phyloP scores from a whole-genome alignment of 345 rosid genomes.

The Erucastrum elatum region DNA sequence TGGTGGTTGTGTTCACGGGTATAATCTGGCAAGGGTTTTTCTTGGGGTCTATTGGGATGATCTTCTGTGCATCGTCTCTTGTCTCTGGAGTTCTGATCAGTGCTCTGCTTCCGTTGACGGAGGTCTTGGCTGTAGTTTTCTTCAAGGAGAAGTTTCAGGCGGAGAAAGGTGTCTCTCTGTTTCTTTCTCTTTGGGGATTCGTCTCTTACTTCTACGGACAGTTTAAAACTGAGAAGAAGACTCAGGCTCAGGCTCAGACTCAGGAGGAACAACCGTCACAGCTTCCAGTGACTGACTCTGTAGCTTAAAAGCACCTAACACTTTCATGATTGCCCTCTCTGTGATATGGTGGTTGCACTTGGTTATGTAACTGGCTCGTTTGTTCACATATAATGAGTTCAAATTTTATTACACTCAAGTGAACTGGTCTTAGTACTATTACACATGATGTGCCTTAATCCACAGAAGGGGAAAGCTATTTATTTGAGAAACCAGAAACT shows the following conservation, averaged over 20 bases:
- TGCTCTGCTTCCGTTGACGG: constrained; percentile 53
- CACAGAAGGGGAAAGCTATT: not conserved
- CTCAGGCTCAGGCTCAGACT: not conserved
- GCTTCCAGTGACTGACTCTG: constrained; percentile 23
- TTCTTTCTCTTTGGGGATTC: constrained; percentile 70
- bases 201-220: constrained; percentile 72
- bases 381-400: not conserved
- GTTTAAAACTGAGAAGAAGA: constrained; percentile 18
- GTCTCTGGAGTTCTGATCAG: constrained; percentile 51
- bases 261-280: constrained; percentile 24
- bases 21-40: constrained; percentile 52
- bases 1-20: constrained; percentile 45
- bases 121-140: constrained; percentile 60
- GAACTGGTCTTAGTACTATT: not conserved
- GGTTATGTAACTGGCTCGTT: not conserved
- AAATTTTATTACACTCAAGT: not conserved
- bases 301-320: not conserved
- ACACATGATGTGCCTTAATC: not conserved
- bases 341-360: not conserved
- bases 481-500: constrained; percentile 2
- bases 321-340: not conserved
- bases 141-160: constrained; percentile 60
- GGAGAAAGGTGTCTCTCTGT: constrained; percentile 67
- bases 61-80: constrained; percentile 55
- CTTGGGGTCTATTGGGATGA: constrained; percentile 54